phyloP scores from a whole-genome alignment of 768 basidiomycete genomes.

The Galerina sulciceps region DNA sequence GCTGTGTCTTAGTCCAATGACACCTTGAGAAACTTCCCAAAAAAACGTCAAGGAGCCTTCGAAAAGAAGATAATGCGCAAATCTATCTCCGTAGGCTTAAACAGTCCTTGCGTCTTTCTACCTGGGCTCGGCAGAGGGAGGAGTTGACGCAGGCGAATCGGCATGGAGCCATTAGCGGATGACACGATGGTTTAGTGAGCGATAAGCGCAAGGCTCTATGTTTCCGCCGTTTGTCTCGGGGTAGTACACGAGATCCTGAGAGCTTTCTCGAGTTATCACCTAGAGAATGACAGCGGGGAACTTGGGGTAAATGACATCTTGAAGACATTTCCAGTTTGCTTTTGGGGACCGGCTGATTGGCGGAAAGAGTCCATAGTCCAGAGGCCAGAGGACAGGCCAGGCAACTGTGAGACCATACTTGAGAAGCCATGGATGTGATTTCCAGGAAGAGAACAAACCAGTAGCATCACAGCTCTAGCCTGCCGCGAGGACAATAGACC shows the following conservation, averaged over 20 bases:
- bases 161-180: background rate
- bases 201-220: background rate
- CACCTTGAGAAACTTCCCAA: constrained; percentile 1
- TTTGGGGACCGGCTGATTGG: constrained; percentile 1
- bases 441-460: background rate
- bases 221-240: background rate
- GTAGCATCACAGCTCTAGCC: background rate
- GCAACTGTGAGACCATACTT: background rate
- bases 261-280: constrained; percentile 1
- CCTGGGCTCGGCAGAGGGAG: background rate
- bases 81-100: background rate
- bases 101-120: too few species aligned
- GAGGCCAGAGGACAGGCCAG: background rate
- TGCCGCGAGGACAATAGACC: background rate
- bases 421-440: background rate
- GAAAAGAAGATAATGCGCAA: background rate
- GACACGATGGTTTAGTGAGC: background rate
- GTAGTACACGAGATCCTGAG: background rate
- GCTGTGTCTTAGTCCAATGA: background rate
- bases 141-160: background rate
- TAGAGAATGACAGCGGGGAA: constrained; percentile 19
- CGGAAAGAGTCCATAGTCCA: background rate
- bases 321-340: background rate
- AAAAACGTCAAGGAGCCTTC: background rate
- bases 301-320: constrained; percentile 4